Evolutionary conservation across 1,284 basidiomycete genomes (phyloP).

Genomic region (Mycena sp.): DNA sequence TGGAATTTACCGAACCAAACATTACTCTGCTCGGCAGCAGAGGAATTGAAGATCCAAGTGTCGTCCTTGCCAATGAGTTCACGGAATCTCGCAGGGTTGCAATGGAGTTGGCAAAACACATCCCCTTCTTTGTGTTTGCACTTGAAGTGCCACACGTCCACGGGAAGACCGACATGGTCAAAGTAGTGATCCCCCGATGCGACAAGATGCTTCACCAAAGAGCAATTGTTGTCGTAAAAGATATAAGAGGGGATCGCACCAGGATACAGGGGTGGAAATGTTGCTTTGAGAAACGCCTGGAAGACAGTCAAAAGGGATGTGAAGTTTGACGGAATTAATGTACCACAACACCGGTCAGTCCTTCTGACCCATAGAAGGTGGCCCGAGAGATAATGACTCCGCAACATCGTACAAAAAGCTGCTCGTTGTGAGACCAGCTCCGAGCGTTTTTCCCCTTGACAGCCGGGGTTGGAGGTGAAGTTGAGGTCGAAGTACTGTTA

Average conservation of each 20-base stretch:
- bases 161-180: constrained; percentile 37
- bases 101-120: constrained; percentile 42
- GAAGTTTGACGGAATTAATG: not conserved
- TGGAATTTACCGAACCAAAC: constrained; percentile 36
- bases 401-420: constrained; percentile 17
- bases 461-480: too few species aligned
- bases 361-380: constrained; percentile 38
- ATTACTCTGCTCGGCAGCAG: constrained; percentile 52
- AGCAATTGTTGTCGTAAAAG: constrained; percentile 34
- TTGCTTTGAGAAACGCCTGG: constrained; percentile 24
- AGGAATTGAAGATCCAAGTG: constrained; percentile 49
- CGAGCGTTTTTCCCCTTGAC: constrained; percentile 13
- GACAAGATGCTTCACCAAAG: constrained; percentile 31
- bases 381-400: constrained; percentile 19
- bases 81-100: constrained; percentile 44
- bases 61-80: constrained; percentile 41
- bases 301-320: not conserved
- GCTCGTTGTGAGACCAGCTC: constrained; percentile 24
- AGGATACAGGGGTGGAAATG: constrained; percentile 32
- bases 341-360: constrained; percentile 37
- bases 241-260: constrained; percentile 31
- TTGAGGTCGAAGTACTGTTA: not conserved
- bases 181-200: constrained; percentile 34
- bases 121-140: constrained; percentile 29
- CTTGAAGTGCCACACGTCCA: constrained; percentile 44